These are phyloP conservation scores for Paecilomyces variotii DNA, from an alignment of 2,329 filamentous ascomycete genomes.

Conservation along the genomic window DNA sequence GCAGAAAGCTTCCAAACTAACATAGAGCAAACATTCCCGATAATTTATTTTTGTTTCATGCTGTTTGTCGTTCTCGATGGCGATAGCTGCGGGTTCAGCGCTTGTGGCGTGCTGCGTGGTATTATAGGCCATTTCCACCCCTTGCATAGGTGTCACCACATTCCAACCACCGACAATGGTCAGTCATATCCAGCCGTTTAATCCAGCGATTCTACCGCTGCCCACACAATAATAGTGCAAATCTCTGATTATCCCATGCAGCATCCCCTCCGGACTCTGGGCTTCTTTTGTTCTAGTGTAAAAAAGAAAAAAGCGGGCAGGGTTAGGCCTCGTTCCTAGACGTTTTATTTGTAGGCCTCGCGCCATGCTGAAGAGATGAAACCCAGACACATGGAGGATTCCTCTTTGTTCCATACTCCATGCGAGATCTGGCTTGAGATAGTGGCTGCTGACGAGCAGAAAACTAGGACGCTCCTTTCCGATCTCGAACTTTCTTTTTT, in stretches of 20 bases:
- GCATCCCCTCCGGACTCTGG: background rate
- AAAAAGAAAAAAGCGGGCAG: background rate
- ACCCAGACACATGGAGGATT: background rate
- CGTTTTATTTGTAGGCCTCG: background rate
- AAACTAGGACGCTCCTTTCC: background rate
- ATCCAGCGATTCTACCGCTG: background rate
- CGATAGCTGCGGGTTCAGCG: background rate
- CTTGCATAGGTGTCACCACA: constrained; percentile 16
- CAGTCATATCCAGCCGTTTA: constrained; percentile 6
- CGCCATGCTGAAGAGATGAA: background rate
- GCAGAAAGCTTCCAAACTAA: constrained; percentile 43
- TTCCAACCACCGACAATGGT: constrained; percentile 6
- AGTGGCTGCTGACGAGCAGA: background rate
- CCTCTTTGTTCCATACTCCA: background rate
- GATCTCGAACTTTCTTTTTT: background rate
- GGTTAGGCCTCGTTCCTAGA: background rate
- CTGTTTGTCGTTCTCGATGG: constrained; percentile 2
- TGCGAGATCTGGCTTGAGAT: background rate
- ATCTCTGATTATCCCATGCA: background rate
- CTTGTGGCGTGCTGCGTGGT: background rate
- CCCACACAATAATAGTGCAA: background rate
- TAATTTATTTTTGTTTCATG: constrained; percentile 1
- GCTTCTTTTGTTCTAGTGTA: background rate
- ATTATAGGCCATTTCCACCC: constrained; percentile 5
- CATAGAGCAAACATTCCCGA: constrained; percentile 2